Base-by-base conservation (phyloP, 768 basidiomycete species). In the Serendipita sp. region DNA sequence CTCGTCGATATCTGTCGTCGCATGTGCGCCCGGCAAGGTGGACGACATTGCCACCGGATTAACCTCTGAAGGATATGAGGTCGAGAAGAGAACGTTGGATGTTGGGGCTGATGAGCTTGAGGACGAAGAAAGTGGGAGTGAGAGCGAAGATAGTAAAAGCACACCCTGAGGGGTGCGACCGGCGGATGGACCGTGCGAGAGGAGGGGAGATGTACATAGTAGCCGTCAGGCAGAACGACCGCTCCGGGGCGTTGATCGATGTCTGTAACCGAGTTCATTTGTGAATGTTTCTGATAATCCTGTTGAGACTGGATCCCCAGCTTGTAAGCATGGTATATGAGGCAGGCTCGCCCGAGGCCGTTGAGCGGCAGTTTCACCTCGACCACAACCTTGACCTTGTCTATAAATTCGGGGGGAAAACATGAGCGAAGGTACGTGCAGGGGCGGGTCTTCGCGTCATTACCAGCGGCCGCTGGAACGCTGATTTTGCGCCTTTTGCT, bases 21-120 rank as follows among this genome's bases (percentile, higher is more conserved):
- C 92, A 24, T 89, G 89, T 20, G 82, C 90, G 3, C 86, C 91
- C 22, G 81, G 83, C 7, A 93, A 94, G 70, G 79, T 81, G 0
- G 82, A 84, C 22, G 80, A 85, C 65, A 84, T 94, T 61, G 78
- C 77, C 24, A 76, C 81, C 51, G 82, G 82, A 3, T 75, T 97
- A 63, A 75, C 73, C 31, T 73, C 72, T 20, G 73, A 76, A n/a
- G 94, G 95, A 1, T 99, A 88, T 67, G 78, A 82, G 7, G 86
- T 94, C 22, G 85, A 90, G 70, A 81, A 79, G 69, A 79, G 83
- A 68, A 79, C 80, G 58, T 71, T 94, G 68, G 80, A 85, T 64
- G 74, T 82, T 43, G 82, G 85, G 62, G 75, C 76, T 13, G 61
- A 42, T 3, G 70, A 68, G 9, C 70, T 68, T 3, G 73, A 67